phyloP scores from a whole-genome alignment of 2,329 filamentous ascomycete species.

The Ophiostoma tasmaniense region DNA sequence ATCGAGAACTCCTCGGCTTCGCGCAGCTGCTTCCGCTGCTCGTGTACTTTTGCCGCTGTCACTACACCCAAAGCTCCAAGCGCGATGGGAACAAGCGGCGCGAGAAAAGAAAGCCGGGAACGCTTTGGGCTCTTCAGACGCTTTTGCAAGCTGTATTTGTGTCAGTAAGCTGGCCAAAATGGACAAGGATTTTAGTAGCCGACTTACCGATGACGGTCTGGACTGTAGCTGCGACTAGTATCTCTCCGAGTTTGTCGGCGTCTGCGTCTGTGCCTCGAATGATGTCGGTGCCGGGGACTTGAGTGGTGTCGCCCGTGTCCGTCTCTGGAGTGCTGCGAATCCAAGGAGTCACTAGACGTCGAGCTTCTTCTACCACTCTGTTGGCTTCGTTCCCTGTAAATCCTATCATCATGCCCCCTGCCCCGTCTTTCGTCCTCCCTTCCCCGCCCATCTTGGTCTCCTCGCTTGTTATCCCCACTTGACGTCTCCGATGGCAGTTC shows the following conservation, averaged over 20 bases:
- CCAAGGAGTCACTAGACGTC: neutral
- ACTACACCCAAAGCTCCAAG: slow-evolving; percentile 11
- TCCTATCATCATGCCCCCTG: neutral
- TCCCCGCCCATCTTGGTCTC: neutral
- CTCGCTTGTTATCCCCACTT: neutral
- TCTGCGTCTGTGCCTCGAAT: neutral
- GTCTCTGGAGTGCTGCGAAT: neutral
- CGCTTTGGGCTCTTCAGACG: neutral
- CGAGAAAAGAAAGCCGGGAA: slow-evolving; percentile 10
- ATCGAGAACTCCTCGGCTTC: neutral
- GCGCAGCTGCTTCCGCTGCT: neutral
- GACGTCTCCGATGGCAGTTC: slow-evolving; percentile 19
- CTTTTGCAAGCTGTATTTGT: neutral
- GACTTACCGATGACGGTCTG: slow-evolving; percentile 10
- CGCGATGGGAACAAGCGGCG: slow-evolving; percentile 11
- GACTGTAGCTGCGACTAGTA: slow-evolving; percentile 9
- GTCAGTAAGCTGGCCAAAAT: neutral
- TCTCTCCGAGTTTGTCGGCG: slow-evolving; percentile 12
- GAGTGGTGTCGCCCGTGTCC: neutral
- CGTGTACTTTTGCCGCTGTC: neutral
- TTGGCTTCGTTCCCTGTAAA: neutral
- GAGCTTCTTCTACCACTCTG: neutral
- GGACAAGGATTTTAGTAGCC: neutral
- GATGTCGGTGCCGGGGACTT: neutral
- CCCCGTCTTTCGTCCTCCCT: neutral